Evolutionary conservation across 352 stramenopile species (phyloP).

Genomic region (Globisporangium paroecandrum): DNA sequence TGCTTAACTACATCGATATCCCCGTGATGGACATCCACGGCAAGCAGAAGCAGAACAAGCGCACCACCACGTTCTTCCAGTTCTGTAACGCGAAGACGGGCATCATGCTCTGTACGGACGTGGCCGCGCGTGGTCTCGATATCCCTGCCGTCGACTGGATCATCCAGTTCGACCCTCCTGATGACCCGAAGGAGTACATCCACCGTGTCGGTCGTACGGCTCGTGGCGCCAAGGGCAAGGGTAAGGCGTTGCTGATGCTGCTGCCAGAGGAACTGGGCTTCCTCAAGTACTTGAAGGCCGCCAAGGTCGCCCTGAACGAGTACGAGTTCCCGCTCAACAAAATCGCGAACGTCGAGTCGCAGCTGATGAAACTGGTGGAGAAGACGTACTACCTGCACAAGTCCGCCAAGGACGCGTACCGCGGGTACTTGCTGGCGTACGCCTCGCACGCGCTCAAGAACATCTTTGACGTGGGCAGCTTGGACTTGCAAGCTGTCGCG

Average conservation of each 20-base stretch:
- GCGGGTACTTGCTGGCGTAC: slow-evolving; percentile 97
- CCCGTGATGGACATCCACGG: slow-evolving; percentile 98
- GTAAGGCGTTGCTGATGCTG: slow-evolving; percentile 97
- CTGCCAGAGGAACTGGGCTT: slow-evolving; percentile 97
- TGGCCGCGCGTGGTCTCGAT: slow-evolving; percentile 96
- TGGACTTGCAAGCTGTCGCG: slow-evolving; percentile 96
- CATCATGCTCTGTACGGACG: slow-evolving; percentile 98
- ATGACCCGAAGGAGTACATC: slow-evolving; percentile 99
- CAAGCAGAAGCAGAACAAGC: slow-evolving; percentile 98
- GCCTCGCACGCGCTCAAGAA: slow-evolving; percentile 96
- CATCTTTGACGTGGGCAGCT: slow-evolving; percentile 97
- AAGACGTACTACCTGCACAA: slow-evolving; percentile 99
- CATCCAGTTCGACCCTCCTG: slow-evolving; percentile 98
- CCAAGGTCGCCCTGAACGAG: slow-evolving; percentile 98
- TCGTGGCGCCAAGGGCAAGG: slow-evolving; percentile 85
- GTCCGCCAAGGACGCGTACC: slow-evolving; percentile 96
- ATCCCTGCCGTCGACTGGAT: slow-evolving; percentile 99
- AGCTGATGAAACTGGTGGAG: slow-evolving; percentile 97
- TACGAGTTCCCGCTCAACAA: slow-evolving; percentile 99
- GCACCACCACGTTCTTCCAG: slow-evolving; percentile 99
- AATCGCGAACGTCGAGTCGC: slow-evolving; percentile 96
- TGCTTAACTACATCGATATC: slow-evolving; percentile 99
- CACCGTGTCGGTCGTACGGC: slow-evolving; percentile 87
- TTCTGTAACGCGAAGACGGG: slow-evolving; percentile 97
- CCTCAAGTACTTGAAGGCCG: slow-evolving; percentile 96